A percentile compares a stretch with the other conserved stretches of the same genome.
These are phyloP conservation scores for Fusarium penzigii DNA, from an alignment of 2,329 filamentous ascomycete genomes.

Conservation along the genomic window DNA sequence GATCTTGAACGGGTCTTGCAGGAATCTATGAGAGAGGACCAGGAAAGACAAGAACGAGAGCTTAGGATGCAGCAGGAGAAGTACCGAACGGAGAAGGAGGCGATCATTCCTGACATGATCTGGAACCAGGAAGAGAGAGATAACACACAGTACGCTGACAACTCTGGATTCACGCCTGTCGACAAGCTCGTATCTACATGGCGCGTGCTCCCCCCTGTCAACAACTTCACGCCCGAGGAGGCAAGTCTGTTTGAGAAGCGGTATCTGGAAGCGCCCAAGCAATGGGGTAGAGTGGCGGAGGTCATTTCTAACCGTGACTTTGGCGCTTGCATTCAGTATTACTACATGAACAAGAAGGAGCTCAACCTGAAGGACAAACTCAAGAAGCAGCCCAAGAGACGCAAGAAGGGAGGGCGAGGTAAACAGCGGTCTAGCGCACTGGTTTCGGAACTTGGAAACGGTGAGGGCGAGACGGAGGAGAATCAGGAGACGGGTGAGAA, in stretches of 20 bases:
- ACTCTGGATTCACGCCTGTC: slow-evolving; percentile 63
- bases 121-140: slow-evolving; percentile 62
- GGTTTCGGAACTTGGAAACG: slow-evolving; percentile 65
- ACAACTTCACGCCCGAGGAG: slow-evolving; percentile 76
- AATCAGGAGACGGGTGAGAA: slow-evolving; percentile 58
- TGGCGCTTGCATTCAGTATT: slow-evolving; percentile 81
- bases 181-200: slow-evolving; percentile 69
- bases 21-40: slow-evolving; percentile 70
- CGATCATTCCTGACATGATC: slow-evolving; percentile 70
- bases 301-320: slow-evolving; percentile 68
- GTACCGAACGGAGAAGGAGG: slow-evolving; percentile 75
- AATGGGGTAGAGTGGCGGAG: slow-evolving; percentile 77
- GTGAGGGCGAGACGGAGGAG: slow-evolving; percentile 58
- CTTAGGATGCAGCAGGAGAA: slow-evolving; percentile 65
- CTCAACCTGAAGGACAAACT: slow-evolving; percentile 77
- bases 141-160: slow-evolving; percentile 63
- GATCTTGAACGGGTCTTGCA: slow-evolving; percentile 72
- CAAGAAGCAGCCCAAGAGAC: slow-evolving; percentile 61
- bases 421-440: slow-evolving; percentile 65
- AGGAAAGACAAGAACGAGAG: slow-evolving; percentile 69
- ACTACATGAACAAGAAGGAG: slow-evolving; percentile 77
- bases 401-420: slow-evolving; percentile 56
- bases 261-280: slow-evolving; percentile 76
- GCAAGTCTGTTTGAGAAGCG: slow-evolving; percentile 69
- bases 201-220: slow-evolving; percentile 70